Base-by-base conservation (phyloP, 306 rosid species). In the Rubus idaeus region DNA sequence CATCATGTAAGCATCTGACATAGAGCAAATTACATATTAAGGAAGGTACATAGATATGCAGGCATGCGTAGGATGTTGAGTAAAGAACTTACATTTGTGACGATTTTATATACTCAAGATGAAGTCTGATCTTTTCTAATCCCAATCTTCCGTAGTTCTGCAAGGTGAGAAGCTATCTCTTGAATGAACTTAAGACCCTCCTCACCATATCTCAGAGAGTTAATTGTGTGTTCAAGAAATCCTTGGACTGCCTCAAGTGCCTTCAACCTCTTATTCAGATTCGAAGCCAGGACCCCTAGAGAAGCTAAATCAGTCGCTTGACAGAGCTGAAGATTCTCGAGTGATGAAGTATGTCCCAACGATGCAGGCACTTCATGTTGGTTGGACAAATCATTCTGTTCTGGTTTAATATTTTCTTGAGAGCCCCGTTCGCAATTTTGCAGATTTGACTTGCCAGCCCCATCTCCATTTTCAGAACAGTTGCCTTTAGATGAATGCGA, bases 121-220 rank as follows among this genome's bases (percentile, higher is more conserved):
- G 77, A 80, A 49, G 77, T 76, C 84, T 75, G 75, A 78, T 89
- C 85, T 18, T 83, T 87, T 76, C 79, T 82, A 71, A 75, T 75
- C 35, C 90, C 84, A 30, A 90, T 80, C 82, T 67, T 81, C 55
- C 90, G 87, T 45, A 92, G 70, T 75, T 92, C 90, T 78, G 40
- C 96, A 58, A 92, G 86, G 75, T 82, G 91, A 70, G 86, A 68
- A 78, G 96, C 91, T 79, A 96, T 86, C 83, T 91, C 94, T 74
- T 81, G 86, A 81, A 96, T 79, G 75, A 92, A 85, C 63, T 79
- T 79, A 62, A 87, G 87, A 51, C 98, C 99, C 73, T 89, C 87
- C 21, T 84, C 90, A 65, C 93, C 93, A 8, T 80, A 79, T 52
- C 82, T 83, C 40, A 88, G 86, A 46, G 88, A 76, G 73, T 83